Conservation (phyloP, 1,284 basidiomycete species). For the Stygiomarasmius scandens region DNA sequence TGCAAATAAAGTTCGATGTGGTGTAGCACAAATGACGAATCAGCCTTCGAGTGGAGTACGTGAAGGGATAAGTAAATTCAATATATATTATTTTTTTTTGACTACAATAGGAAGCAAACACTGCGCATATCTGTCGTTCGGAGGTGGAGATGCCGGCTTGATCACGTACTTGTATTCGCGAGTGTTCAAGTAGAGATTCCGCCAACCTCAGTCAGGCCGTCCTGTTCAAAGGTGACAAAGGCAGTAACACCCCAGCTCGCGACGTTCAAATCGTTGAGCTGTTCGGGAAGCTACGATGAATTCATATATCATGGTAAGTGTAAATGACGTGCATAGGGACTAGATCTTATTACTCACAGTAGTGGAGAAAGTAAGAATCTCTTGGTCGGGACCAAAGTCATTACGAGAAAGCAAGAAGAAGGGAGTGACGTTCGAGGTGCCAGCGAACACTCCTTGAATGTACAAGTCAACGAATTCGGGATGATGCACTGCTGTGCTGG, state of each 20-base stretch:
- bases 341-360: constrained; percentile 2
- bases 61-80: no score
- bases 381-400: constrained; percentile 11
- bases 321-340: no score
- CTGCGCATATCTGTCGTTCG: no score
- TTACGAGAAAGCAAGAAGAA: constrained; percentile 17
- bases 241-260: constrained; percentile 9
- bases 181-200: neutral
- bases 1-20: no score
- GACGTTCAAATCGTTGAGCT: neutral
- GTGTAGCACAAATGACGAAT: no score
- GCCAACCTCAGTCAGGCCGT: constrained; percentile 7
- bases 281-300: constrained; percentile 4
- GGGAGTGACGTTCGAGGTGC: constrained; percentile 9
- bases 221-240: constrained; percentile 11
- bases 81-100: no score
- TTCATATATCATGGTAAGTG: neutral
- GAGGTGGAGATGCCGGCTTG: no score
- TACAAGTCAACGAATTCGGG: constrained; percentile 20
- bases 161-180: no score
- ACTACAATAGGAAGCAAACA: no score
- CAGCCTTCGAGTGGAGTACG: no score
- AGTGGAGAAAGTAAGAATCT: neutral
- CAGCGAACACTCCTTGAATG: constrained; percentile 15
- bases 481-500: constrained; percentile 10